Percentiles rank a stretch among this genome's conserved stretches.
Evolutionary conservation across 768 basidiomycete genomes (phyloP).

Genomic region (Naganishia vaughanmartiniae): DNA sequence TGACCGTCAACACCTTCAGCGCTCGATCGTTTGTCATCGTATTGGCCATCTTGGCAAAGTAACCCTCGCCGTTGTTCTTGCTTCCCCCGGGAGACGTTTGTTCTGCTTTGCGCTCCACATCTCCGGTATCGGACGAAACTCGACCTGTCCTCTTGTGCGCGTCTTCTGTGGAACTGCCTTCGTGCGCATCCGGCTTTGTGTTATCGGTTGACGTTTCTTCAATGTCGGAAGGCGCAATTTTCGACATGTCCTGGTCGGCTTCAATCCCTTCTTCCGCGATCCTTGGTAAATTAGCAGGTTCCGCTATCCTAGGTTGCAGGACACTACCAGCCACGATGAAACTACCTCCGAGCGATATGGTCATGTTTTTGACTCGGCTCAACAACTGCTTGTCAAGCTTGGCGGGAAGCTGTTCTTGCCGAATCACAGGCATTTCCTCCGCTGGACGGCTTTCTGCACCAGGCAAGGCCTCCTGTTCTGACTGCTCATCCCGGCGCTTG

Average conservation of each 20-base stretch:
- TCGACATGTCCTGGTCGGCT: not conserved
- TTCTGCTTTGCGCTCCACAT: not conserved
- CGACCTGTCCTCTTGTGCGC: not conserved
- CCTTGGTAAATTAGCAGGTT: not conserved
- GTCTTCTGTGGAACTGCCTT: not conserved
- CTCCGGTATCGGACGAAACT: not conserved
- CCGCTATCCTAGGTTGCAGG: not conserved
- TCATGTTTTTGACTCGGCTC: not conserved
- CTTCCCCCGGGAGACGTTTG: not conserved
- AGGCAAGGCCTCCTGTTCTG: not conserved
- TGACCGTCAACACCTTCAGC: conserved; percentile 45
- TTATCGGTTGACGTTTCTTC: not conserved
- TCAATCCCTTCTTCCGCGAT: conserved; percentile 10
- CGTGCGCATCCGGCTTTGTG: not conserved
- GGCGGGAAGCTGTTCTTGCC: conserved; percentile 11
- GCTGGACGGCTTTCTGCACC: not conserved
- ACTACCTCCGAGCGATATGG: conserved; percentile 23
- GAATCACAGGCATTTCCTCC: conserved; percentile 14
- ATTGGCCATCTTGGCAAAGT: conserved; percentile 41
- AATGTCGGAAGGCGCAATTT: not conserved
- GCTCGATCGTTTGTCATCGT: conserved; percentile 49
- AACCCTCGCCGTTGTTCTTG: conserved; percentile 34
- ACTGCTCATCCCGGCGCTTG: conserved; percentile 7
- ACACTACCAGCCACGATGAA: conserved; percentile 28
- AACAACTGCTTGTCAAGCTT: conserved; percentile 7